Evolutionary conservation across 331 rosid genomes (phyloP).

Genomic region (Rosa hybrid): DNA sequence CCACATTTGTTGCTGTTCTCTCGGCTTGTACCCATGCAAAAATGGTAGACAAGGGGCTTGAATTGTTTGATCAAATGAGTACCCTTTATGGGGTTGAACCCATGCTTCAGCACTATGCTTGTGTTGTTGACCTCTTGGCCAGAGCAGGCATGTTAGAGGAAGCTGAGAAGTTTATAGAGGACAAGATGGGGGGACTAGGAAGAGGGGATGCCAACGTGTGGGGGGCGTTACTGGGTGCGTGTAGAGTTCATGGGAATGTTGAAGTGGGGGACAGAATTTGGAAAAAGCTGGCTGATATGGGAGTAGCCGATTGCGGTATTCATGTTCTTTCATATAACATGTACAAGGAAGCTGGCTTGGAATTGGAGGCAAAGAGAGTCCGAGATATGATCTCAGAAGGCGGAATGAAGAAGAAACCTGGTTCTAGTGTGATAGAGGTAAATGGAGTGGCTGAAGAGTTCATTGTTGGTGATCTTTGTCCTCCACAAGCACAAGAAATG

Average conservation of each 20-base stretch:
- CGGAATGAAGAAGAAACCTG: constrained; percentile 67
- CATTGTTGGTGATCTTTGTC: constrained; percentile 59
- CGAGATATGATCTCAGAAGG: constrained; percentile 29
- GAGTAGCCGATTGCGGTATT: constrained; percentile 59
- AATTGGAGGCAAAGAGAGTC: constrained; percentile 43
- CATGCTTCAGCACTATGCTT: constrained; percentile 55
- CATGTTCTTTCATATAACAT: constrained; percentile 71
- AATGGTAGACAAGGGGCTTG: constrained; percentile 68
- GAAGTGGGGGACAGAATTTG: constrained; percentile 59
- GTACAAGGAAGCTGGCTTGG: constrained; percentile 69
- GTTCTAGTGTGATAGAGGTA: constrained; percentile 79
- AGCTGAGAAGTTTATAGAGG: constrained; percentile 71
- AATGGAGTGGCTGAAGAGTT: constrained; percentile 70
- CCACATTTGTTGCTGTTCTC: constrained; percentile 75
- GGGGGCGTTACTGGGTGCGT: constrained; percentile 77
- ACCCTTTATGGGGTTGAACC: constrained; percentile 47
- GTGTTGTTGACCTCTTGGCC: constrained; percentile 78
- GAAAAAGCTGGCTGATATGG: constrained; percentile 59
- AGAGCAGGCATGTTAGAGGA: constrained; percentile 86
- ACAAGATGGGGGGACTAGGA: constrained; percentile 66
- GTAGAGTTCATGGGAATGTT: constrained; percentile 67
- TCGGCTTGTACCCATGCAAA: constrained; percentile 76
- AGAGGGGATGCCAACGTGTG: constrained; percentile 64
- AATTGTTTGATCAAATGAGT: constrained; percentile 66
- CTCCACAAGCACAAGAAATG: constrained; percentile 61